These are phyloP conservation scores for Thielaviopsis ethacetica DNA, from an alignment of 2,329 filamentous ascomycete genomes.

Conservation along the genomic window DNA sequence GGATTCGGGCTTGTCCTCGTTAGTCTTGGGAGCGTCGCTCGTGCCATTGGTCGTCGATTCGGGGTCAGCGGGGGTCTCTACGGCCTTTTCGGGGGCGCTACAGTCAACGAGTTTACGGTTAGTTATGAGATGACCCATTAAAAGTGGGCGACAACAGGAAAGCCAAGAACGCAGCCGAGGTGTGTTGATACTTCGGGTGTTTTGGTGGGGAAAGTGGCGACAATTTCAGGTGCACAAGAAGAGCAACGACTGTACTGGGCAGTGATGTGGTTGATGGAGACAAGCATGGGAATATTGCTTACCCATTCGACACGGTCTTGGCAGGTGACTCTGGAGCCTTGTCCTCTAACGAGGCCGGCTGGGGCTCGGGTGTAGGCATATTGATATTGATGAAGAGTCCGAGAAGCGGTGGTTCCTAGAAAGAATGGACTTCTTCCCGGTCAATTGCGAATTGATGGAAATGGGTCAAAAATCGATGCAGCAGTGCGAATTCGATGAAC, in stretches of 20 bases:
- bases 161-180: neutral
- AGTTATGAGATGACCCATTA: neutral
- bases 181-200: neutral
- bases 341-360: neutral
- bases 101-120: neutral
- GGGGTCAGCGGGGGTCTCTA: neutral
- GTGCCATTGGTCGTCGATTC: neutral
- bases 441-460: constrained; percentile 1
- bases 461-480: neutral
- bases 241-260: neutral
- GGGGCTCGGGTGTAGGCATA: constrained; percentile 10
- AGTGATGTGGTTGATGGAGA: constrained; percentile 5
- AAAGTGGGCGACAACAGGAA: neutral
- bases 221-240: neutral
- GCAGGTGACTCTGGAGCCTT: constrained; percentile 4
- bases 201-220: neutral
- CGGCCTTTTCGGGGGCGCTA: neutral
- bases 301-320: constrained; percentile 8
- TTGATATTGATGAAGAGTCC: neutral
- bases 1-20: neutral
- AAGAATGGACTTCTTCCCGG: neutral
- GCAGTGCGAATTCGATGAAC: neutral
- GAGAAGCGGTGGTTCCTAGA: neutral
- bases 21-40: neutral
- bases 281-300: constrained; percentile 9